Evolutionary conservation across 2,329 filamentous ascomycete genomes (phyloP), one percentile per base, ranked within the genome.

Genomic region (Fusarium sp.): DNA sequence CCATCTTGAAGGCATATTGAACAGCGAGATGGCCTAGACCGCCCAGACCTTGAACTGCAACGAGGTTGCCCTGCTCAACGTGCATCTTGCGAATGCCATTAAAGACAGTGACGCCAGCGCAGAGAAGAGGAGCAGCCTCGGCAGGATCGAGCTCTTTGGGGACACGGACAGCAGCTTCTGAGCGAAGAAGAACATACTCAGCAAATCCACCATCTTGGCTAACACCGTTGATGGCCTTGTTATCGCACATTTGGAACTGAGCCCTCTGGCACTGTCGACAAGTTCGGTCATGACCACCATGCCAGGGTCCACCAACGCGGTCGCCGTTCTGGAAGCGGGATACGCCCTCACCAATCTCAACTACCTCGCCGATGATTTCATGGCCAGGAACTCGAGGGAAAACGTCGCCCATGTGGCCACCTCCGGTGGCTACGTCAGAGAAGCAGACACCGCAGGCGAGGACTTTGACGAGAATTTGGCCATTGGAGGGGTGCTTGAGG

Each of bases 1-100:
- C 92, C 91, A 94, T 93, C 78, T 89, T 88, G 49, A 82, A 82
- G 6, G 91, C 91, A 75, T 90, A 94, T 75, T 94, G 91, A 30
- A 94, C 88, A 0, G 91, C 92, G 30, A 95, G 77, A 77, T 95
- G 92, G 3, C 92, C 92, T 0, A 94, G 83, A 3, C 92, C 92
- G 50, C 93, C 89, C 4, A 95, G 82, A 15, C 91, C 92, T 65
- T 94, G 88, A 22, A 89, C 74, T 22, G 85, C 87, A 1, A 88
- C 83, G 1, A 84, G 64, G n/a, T 78, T 81, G 11, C 86, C 86
- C 56, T 84, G 82, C 70, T 83, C 80, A 44, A 88, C 78, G 23
- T 80, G 74, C 66, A 85, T 80, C 76, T 86, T 86, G 65, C 86
- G 83, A 51, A 88, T 84, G 19, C 80, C 78, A 75, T 88, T 88